phyloP scores from a whole-genome alignment of 805 yeast species.

The Starmerella gropengiesseri region DNA sequence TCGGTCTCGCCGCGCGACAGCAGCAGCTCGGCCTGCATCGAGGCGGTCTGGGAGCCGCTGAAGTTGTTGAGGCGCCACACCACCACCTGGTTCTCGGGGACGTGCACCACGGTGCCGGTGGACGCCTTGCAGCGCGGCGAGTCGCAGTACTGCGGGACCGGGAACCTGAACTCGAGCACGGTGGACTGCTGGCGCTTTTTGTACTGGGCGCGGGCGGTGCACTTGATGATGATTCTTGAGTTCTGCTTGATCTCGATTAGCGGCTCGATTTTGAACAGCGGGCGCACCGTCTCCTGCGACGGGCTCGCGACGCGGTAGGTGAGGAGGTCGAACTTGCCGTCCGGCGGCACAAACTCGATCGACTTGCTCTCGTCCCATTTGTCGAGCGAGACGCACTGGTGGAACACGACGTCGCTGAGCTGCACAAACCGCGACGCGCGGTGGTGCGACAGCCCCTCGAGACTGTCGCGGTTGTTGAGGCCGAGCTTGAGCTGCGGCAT shows the following conservation, averaged over 20 bases:
- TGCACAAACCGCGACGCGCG: constrained; percentile 27
- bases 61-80: constrained; percentile 63
- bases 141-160: constrained; percentile 51
- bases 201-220: constrained; percentile 49
- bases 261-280: constrained; percentile 43
- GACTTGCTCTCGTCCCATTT: constrained; percentile 47
- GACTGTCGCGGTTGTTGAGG: constrained; percentile 37
- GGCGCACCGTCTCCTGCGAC: constrained; percentile 32
- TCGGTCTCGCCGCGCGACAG: constrained; percentile 26
- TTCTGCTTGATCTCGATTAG: constrained; percentile 37
- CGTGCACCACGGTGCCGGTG: constrained; percentile 58
- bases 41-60: constrained; percentile 46
- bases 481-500: constrained; percentile 80
- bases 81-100: constrained; percentile 56
- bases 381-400: constrained; percentile 74
- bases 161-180: constrained; percentile 48
- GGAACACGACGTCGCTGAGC: constrained; percentile 65
- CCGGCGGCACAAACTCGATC: constrained; percentile 80
- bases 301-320: constrained; percentile 36
- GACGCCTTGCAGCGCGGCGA: constrained; percentile 61
- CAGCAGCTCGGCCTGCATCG: constrained; percentile 40
- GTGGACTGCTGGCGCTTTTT: constrained; percentile 53
- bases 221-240: constrained; percentile 35
- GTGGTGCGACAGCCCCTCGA: constrained; percentile 20
- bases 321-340: constrained; percentile 67